phyloP scores from a whole-genome alignment of 768 basidiomycete genomes.

The Rubroboletus satanas region DNA sequence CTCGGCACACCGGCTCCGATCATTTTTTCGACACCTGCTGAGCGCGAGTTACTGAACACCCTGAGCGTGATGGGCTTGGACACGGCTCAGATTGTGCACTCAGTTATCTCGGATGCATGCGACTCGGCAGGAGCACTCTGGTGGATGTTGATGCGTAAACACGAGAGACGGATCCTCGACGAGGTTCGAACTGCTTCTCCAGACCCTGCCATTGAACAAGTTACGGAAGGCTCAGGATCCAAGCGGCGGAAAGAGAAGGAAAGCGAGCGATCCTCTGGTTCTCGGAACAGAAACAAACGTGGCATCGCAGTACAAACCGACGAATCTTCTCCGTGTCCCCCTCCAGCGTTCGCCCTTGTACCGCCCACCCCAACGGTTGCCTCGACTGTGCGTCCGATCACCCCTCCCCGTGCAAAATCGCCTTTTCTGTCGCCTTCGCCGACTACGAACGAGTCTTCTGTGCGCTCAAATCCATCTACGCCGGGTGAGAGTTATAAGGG shows the following conservation, averaged over 20 bases:
- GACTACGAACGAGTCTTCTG: slow-evolving; percentile 45
- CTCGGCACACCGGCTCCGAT: slow-evolving; percentile 66
- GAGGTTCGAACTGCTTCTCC: slow-evolving; percentile 26
- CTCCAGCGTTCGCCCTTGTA: slow-evolving; percentile 66
- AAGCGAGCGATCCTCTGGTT: slow-evolving; percentile 15
- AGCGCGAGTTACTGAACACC: slow-evolving; percentile 73
- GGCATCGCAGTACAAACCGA: slow-evolving; percentile 44
- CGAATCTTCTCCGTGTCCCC: slow-evolving; percentile 35
- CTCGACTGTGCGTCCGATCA: slow-evolving; percentile 37
- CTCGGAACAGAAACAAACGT: slow-evolving; percentile 26
- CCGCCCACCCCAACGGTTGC: slow-evolving; percentile 70
- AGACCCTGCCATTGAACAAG: slow-evolving; percentile 18
- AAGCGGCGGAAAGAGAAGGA: slow-evolving; percentile 33
- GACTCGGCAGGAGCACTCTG: slow-evolving; percentile 88
- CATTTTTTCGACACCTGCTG: slow-evolving; percentile 82
- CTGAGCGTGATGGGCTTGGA: slow-evolving; percentile 83
- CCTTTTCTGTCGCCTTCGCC: slow-evolving; percentile 58
- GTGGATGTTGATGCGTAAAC: slow-evolving; percentile 92
- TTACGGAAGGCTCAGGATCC: slow-evolving; percentile 19
- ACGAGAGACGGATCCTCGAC: slow-evolving; percentile 54
- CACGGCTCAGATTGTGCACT: slow-evolving; percentile 92
- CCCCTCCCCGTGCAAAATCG: slow-evolving; percentile 50
- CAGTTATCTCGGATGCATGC: slow-evolving; percentile 87
- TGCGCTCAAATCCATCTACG: slow-evolving; percentile 64
- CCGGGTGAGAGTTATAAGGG: slow-evolving; percentile 58